Conservation (phyloP, 768 basidiomycete species). For the Lactarius sanguifluus region DNA sequence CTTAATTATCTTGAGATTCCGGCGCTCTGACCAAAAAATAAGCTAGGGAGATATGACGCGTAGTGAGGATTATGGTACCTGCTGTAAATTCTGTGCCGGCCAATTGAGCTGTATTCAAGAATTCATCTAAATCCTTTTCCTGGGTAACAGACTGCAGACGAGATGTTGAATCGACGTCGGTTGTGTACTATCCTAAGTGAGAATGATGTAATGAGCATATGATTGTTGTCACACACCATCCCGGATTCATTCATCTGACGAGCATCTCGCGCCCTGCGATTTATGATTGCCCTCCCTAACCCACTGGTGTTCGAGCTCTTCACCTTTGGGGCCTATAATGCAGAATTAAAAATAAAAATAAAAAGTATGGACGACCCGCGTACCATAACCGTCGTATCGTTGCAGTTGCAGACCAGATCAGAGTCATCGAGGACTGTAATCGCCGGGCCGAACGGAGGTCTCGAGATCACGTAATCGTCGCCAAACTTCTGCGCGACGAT, state of each 20-base stretch:
- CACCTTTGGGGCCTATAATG: constrained; percentile 52
- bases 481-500: background rate
- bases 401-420: too few species aligned
- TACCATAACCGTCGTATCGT: constrained; percentile 13
- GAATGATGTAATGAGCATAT: background rate
- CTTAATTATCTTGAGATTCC: constrained; percentile 79
- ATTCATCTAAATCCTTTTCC: constrained; percentile 93
- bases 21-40: constrained; percentile 50
- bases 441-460: background rate
- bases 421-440: background rate
- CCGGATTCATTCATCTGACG: constrained; percentile 58
- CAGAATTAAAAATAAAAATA: background rate
- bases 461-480: background rate
- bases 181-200: constrained; percentile 56
- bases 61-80: constrained; percentile 46
- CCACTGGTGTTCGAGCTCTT: constrained; percentile 73
- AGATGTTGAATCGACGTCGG: constrained; percentile 65
- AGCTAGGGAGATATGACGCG: constrained; percentile 18
- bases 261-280: constrained; percentile 81
- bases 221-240: constrained; percentile 52
- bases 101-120: constrained; percentile 90
- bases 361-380: background rate
- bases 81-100: constrained; percentile 96
- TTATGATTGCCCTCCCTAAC: constrained; percentile 93
- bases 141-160: constrained; percentile 92